A percentile compares a stretch with the other conserved stretches of the same genome.
These are phyloP conservation scores for Podila epicladia DNA, from an alignment of 192 early-diverging fungal genomes.

Conservation along the genomic window DNA sequence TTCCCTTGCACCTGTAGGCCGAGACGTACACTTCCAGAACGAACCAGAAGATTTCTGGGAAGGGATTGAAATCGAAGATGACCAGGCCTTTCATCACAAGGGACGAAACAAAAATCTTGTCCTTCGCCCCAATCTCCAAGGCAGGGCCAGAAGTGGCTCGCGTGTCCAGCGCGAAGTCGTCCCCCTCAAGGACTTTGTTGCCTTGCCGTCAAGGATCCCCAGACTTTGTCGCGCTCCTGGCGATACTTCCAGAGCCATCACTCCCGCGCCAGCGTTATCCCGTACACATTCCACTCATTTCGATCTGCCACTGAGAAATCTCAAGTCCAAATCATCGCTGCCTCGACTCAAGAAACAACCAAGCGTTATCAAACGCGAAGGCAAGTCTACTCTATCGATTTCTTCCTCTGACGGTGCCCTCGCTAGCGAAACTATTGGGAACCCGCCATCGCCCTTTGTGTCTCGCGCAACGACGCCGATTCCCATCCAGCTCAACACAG, in stretches of 20 bases:
- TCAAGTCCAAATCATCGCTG: slow-evolving; percentile 32
- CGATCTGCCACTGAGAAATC: slow-evolving; percentile 18
- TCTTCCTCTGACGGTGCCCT: too few relatives aligned
- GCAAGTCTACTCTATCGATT: too few relatives aligned
- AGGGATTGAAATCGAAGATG: slow-evolving; percentile 17
- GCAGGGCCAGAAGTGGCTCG: slow-evolving; percentile 31
- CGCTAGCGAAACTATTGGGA: not conserved
- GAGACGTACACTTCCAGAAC: slow-evolving; percentile 22
- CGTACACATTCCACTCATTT: slow-evolving; percentile 25
- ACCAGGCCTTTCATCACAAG: slow-evolving; percentile 12
- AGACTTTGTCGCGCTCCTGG: slow-evolving; percentile 23
- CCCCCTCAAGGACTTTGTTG: slow-evolving; percentile 43
- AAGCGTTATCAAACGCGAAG: slow-evolving; percentile 4
- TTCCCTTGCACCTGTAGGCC: slow-evolving; percentile 15
- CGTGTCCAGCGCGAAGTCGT: slow-evolving; percentile 32
- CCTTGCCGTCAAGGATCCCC: slow-evolving; percentile 34
- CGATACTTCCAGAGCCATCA: slow-evolving; percentile 21
- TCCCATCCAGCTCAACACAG: not conserved
- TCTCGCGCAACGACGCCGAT: slow-evolving; percentile 26
- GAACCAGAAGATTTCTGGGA: slow-evolving; percentile 46
- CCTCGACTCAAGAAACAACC: slow-evolving; percentile 24
- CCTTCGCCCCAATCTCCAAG: slow-evolving; percentile 4
- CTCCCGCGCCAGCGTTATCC: slow-evolving; percentile 25
- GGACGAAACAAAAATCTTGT: slow-evolving; percentile 30
- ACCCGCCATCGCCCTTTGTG: slow-evolving; percentile 6